Base-by-base conservation (phyloP, 805 yeast species). In the Pichia gijzeniarum region DNA sequence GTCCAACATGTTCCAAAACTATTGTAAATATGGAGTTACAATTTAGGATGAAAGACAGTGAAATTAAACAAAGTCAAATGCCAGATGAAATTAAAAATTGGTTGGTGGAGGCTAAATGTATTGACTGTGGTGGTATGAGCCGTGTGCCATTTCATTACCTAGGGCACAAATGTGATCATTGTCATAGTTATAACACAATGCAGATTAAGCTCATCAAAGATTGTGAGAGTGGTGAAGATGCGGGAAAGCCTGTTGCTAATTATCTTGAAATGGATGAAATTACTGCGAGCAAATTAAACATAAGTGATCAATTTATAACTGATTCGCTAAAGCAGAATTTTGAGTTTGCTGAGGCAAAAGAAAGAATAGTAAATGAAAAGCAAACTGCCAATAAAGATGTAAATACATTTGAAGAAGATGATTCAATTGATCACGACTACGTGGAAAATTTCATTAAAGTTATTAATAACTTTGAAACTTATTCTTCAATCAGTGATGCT, bases 1-100 rank as follows among this genome's bases (percentile, higher is more conserved):
- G 98, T 62, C 98, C 98, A 1, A 74, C 86, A 2, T 90, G 98
- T 60, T 82, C 87, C 44, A 79, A 85, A 53, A 83, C 96, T 0
- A 79, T 91, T 42, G 72, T 84, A 32, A 86, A 89, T 64, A 89
- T 90, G 79, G 95, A 85, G 56, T 80, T 93, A 2, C 86, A 87
- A 59, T 91, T 91, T 61, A 69, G 96, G 39, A 83, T 90, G 25
- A 68, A 88, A 48, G 97, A 90, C 63, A 80, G 77, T 56, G 97
- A 90, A 64, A 86, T 90, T 43, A 71, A 67, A 19, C 77, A 77
- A 54, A 88, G 84, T 58, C 82, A 80, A 13, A 67, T 90, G 59
- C 97, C 97, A 0, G 76, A 79, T 17, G 96, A 95, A 5, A 80
- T 87, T 59, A 73, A 74, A 42, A 61, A 69, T 47, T 87, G 96